These are phyloP conservation scores for Aaosphaeria arxii DNA, from an alignment of 2,329 filamentous ascomycete genomes.

Conservation along the genomic window DNA sequence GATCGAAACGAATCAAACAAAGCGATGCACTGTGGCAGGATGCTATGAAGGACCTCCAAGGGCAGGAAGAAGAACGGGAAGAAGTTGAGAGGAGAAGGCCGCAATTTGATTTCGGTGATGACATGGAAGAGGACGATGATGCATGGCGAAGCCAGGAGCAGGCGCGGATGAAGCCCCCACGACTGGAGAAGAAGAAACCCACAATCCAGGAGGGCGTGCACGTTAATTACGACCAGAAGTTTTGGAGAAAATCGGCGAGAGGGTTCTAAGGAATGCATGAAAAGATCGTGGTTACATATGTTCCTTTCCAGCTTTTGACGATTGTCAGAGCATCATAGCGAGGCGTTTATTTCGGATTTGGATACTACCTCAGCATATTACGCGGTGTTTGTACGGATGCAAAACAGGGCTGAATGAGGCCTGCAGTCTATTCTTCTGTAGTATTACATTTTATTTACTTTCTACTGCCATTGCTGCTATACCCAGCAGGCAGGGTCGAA, in stretches of 20 bases:
- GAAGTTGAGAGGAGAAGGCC: slow-evolving; percentile 16
- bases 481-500: no score
- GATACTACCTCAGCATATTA: no score
- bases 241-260: slow-evolving; percentile 51
- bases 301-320: no score
- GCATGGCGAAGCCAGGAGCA: slow-evolving; percentile 21
- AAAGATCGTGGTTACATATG: no score
- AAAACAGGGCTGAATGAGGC: no score
- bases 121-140: slow-evolving; percentile 17
- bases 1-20: slow-evolving; percentile 34
- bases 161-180: neutral
- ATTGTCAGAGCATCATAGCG: no score
- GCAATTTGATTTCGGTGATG: slow-evolving; percentile 11
- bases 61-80: slow-evolving; percentile 36
- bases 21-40: slow-evolving; percentile 56
- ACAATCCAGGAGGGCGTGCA: slow-evolving; percentile 39
- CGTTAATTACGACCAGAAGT: slow-evolving; percentile 60
- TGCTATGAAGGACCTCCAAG: slow-evolving; percentile 50
- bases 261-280: slow-evolving; percentile 15
- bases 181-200: slow-evolving; percentile 10
- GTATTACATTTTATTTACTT: no score
- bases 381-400: no score
- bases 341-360: no score
- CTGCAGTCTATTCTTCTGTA: no score
- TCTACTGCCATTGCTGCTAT: no score